Evolutionary conservation across 371 early-diverging fungal species (phyloP), one percentile per base, ranked within the genome.

Genomic region (Apophysomyces trapeziformis): DNA sequence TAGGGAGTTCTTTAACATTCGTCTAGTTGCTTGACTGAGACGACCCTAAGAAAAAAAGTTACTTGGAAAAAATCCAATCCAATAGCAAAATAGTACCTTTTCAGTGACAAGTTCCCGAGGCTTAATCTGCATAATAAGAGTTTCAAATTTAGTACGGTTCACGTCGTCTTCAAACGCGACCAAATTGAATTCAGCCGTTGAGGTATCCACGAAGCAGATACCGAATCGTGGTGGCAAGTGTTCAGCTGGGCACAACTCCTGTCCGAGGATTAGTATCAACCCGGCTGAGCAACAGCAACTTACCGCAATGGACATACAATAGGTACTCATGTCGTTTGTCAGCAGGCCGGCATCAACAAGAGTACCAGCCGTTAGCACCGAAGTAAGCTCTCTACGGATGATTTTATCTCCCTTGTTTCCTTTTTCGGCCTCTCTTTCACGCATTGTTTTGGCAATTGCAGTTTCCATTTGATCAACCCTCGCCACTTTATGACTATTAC

Each of bases 381-480:
- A 89, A 0, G 97, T 97, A 37, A 99, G 82, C 70, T 99, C 96
- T 60, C 99, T 87, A n/a, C 89, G 84, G 63, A 99, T 96, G 57
- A 99, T 86, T 61, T 95, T 93, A 63, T 95, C 95, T 58, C 87
- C 87, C 69, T 89, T 86, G 18, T 43, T 65, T 43, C 60, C 16
- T 56, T 77, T 74, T 9, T 63, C 58, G 36, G 68, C 72, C 38
- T 70, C 82, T 60, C 90, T 81, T 71, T 98, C 99, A 45, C 99
- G 86, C 89, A 99, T 94, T 16, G 92, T 84, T 83, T 99, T 99
- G 5, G 95, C 97, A 35, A 99, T 85, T 8, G 95, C 92, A 13
- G 89, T 97, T 75, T 99, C 99, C 88, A 93, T 91, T 78, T 99
- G 99, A 67, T 99, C 99, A 8, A 99, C 99, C 45, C 92, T 91